Percentiles rank a stretch among this genome's conserved stretches.
These are phyloP conservation scores for Glonium stellatum DNA, from an alignment of 495 filamentous ascomycete genomes.

Conservation along the genomic window DNA sequence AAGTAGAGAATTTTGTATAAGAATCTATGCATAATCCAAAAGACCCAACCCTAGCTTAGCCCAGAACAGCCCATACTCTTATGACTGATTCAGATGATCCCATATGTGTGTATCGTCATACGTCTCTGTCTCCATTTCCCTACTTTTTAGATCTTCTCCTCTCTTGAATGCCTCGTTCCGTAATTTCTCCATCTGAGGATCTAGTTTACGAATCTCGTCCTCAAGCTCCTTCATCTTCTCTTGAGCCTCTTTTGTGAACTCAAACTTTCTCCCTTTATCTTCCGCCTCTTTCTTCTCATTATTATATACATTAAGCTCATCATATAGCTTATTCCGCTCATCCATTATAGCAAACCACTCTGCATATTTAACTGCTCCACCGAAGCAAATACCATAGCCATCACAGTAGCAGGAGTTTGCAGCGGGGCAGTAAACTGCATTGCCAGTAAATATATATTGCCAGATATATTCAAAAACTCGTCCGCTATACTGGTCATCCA, in stretches of 20 bases:
- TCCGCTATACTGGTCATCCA: conserved; percentile 56
- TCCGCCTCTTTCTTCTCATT: conserved; percentile 13
- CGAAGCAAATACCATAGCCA: conserved; percentile 66
- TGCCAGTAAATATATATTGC: conserved; percentile 53
- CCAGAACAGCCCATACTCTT: neutral
- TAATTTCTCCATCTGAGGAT: conserved; percentile 13
- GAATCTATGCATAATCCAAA: conserved; percentile 29
- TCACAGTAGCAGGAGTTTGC: conserved; percentile 65
- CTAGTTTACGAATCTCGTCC: conserved; percentile 18
- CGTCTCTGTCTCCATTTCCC: conserved; percentile 21
- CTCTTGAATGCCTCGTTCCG: conserved; percentile 20
- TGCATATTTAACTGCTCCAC: conserved; percentile 44
- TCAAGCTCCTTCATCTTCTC: conserved; percentile 18
- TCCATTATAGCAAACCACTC: conserved; percentile 33
- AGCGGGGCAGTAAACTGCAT: conserved; percentile 51
- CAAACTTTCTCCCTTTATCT: conserved; percentile 8
- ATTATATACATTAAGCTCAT: conserved; percentile 16
- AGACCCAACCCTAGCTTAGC: conserved; percentile 18
- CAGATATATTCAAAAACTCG: conserved; percentile 66
- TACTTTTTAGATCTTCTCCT: conserved; percentile 13
- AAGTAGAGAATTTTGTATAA: neutral
- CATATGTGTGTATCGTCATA: conserved; percentile 21
- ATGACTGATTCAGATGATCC: conserved; percentile 21
- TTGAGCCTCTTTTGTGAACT: conserved; percentile 6
- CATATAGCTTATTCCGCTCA: conserved; percentile 17